These are phyloP conservation scores for Lentinula lateritia DNA, from an alignment of 768 basidiomycete species.

Conservation along the genomic window DNA sequence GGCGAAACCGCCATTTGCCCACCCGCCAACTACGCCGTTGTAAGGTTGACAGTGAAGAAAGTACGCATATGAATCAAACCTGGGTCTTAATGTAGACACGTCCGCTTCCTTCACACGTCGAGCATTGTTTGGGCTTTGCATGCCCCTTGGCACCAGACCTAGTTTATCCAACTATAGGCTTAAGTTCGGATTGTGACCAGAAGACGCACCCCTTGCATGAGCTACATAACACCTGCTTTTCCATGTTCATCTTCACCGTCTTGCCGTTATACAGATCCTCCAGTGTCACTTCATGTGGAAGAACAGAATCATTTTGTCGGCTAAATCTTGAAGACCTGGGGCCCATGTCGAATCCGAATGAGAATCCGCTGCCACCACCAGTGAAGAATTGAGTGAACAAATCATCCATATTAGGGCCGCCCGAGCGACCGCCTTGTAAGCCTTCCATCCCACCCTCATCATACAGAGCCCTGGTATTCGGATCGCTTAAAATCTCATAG, in stretches of 20 bases:
- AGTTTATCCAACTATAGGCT: constrained; percentile 19
- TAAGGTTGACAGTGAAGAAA: background rate
- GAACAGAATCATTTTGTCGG: constrained; percentile 67
- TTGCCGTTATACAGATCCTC: constrained; percentile 95
- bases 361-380: constrained; percentile 42
- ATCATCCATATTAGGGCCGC: constrained; percentile 47
- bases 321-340: constrained; percentile 34
- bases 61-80: constrained; percentile 23
- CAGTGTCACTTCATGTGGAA: constrained; percentile 79
- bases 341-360: constrained; percentile 63
- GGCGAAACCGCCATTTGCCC: background rate
- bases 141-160: constrained; percentile 75
- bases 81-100: constrained; percentile 58
- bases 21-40: background rate
- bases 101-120: constrained; percentile 80
- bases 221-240: constrained; percentile 75
- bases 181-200: constrained; percentile 9
- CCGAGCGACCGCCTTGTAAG: constrained; percentile 39
- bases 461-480: constrained; percentile 63
- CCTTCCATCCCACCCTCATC: constrained; percentile 73
- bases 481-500: constrained; percentile 78
- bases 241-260: constrained; percentile 82
- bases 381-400: constrained; percentile 74
- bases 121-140: constrained; percentile 82
- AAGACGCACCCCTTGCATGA: constrained; percentile 69